Conservation (phyloP, 129 eudicot species). For the Ambrosia artemisiifolia region DNA sequence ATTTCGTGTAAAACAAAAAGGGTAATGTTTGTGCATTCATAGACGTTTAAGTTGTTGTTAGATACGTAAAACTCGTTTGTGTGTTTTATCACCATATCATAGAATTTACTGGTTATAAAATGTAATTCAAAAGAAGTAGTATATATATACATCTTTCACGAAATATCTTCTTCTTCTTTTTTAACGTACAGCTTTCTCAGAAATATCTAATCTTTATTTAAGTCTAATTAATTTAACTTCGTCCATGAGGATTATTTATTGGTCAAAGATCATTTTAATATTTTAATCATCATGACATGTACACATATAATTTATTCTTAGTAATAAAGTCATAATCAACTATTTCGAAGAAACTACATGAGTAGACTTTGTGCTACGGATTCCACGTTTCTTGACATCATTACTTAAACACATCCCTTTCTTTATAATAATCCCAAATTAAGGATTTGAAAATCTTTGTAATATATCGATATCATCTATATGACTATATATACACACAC, state of each 20-base stretch:
- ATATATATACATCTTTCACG: too few species aligned
- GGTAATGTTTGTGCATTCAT: neutral
- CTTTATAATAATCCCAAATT: neutral
- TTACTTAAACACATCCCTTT: neutral
- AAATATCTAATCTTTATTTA: neutral
- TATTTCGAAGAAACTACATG: slow-evolving; percentile 19
- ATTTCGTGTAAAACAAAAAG: too few species aligned
- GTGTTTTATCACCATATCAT: neutral
- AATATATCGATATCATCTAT: neutral
- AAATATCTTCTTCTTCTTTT: too few species aligned
- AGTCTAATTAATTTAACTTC: neutral
- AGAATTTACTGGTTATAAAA: neutral
- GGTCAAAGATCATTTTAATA: slow-evolving; percentile 7
- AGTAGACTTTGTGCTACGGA: slow-evolving; percentile 15
- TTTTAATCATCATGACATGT: slow-evolving; percentile 12
- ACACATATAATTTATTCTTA: slow-evolving; percentile 13
- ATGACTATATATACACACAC: neutral
- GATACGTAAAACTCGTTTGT: neutral
- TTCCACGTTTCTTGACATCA: slow-evolving; percentile 8
- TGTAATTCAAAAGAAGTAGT: neutral
- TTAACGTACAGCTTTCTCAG: neutral
- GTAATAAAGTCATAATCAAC: neutral
- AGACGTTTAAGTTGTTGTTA: neutral
- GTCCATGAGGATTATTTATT: neutral
- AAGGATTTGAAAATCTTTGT: neutral